Evolutionary conservation across 495 filamentous ascomycete genomes (phyloP).

Genomic region (Hypoxylon crocopeplum): DNA sequence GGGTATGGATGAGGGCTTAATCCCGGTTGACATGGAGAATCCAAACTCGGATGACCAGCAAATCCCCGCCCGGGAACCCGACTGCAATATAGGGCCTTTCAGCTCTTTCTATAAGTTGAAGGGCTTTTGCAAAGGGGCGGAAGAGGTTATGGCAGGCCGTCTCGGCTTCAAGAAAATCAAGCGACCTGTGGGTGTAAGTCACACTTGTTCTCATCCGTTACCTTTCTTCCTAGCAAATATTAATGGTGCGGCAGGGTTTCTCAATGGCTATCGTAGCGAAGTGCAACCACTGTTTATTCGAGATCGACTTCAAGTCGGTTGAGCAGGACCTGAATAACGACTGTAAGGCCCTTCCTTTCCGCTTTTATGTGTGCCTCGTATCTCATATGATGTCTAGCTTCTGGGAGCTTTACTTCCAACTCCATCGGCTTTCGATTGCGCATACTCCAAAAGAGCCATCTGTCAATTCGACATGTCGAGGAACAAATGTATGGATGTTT

Average conservation of each 20-base stretch:
- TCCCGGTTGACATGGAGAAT: conserved; percentile 42
- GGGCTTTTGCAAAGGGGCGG: conserved; percentile 53
- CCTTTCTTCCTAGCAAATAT: neutral
- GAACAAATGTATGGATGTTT: conserved; percentile 50
- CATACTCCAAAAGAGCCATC: conserved; percentile 52
- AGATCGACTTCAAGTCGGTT: conserved; percentile 47
- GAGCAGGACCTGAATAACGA: conserved; percentile 47
- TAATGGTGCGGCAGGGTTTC: conserved; percentile 33
- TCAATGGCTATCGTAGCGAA: conserved; percentile 43
- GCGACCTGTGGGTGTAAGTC: conserved; percentile 41
- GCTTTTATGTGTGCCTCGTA: neutral
- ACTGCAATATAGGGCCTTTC: conserved; percentile 41
- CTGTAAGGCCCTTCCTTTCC: conserved; percentile 28
- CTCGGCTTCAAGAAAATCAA: conserved; percentile 48
- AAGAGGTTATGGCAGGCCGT: conserved; percentile 43
- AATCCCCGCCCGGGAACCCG: conserved; percentile 30
- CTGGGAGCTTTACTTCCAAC: conserved; percentile 44
- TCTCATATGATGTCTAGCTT: conserved; percentile 29
- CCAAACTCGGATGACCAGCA: conserved; percentile 18
- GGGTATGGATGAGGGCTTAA: conserved; percentile 41
- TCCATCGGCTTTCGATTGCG: conserved; percentile 48
- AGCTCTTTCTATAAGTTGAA: conserved; percentile 51
- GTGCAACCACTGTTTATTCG: conserved; percentile 50
- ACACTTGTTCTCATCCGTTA: neutral
- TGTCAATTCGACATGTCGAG: conserved; percentile 43